Conservation (phyloP, 106 monocot genomes). For the Dendrobium chrysotoxum region DNA sequence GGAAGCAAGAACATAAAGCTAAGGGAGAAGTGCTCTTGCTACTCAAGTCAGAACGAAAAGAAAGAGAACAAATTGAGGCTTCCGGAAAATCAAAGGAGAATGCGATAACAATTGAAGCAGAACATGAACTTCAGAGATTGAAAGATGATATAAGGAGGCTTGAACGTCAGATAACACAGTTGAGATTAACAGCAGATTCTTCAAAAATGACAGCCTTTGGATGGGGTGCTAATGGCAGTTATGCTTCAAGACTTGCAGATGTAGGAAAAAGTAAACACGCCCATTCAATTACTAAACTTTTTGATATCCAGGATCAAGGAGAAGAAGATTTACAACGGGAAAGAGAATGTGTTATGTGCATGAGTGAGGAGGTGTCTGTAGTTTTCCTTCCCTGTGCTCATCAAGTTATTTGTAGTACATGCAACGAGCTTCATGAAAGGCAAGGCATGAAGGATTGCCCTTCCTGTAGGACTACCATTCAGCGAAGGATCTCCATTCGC, state of each 20-base stretch:
- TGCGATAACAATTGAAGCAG: conserved; percentile 36
- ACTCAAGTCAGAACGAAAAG: conserved; percentile 25
- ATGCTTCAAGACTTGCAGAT: conserved; percentile 19
- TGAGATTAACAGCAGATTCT: conserved; percentile 26
- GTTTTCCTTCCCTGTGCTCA: conserved; percentile 71
- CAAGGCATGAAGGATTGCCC: conserved; percentile 74
- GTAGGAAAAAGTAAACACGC: background rate
- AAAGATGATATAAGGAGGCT: conserved; percentile 43
- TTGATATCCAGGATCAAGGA: background rate
- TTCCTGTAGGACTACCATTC: conserved; percentile 49
- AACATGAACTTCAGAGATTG: conserved; percentile 42
- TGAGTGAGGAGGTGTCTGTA: conserved; percentile 59
- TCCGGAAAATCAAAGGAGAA: conserved; percentile 48
- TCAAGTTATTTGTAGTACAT: conserved; percentile 52
- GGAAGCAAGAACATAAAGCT: conserved; percentile 39
- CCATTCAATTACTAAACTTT: background rate
- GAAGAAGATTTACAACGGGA: conserved; percentile 15
- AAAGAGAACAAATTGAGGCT: conserved; percentile 44
- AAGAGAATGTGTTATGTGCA: conserved; percentile 56
- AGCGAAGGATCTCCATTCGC: conserved; percentile 26
- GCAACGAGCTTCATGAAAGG: conserved; percentile 51
- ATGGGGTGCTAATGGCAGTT: conserved; percentile 30
- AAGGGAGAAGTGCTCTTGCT: conserved; percentile 34
- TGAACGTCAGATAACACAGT: conserved; percentile 42
- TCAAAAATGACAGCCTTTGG: conserved; percentile 35